These are phyloP conservation scores for Trypethelium eluteriae DNA, from an alignment of 495 filamentous ascomycete species.

Conservation along the genomic window DNA sequence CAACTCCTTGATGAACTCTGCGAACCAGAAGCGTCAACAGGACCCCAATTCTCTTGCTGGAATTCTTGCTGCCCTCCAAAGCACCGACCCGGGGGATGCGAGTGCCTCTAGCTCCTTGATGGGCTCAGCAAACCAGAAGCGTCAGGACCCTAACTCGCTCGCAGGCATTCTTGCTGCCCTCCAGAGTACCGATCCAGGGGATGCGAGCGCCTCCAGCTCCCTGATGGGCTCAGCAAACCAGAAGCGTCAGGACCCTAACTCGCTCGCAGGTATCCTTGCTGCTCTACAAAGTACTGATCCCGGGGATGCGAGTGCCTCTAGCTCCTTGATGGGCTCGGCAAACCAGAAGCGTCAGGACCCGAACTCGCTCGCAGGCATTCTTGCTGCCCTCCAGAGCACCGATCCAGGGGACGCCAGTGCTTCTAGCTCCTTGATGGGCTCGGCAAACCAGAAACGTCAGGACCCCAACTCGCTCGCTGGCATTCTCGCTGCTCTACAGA, in stretches of 20 bases:
- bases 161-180: background rate
- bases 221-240: background rate
- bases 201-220: background rate
- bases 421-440: background rate
- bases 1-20: background rate
- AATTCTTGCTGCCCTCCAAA: background rate
- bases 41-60: constrained; percentile 7
- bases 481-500: background rate
- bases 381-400: background rate
- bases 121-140: background rate
- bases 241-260: constrained; percentile 5
- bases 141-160: constrained; percentile 8
- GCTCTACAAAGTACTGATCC: background rate
- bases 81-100: background rate
- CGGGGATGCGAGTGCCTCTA: constrained; percentile 1
- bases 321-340: background rate
- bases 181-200: background rate
- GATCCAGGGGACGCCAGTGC: background rate
- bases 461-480: background rate
- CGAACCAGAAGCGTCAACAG: background rate
- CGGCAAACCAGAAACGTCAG: background rate
- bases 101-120: constrained; percentile 1
- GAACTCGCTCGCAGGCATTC: background rate
- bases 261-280: background rate
- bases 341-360: background rate